phyloP scores from a whole-genome alignment of 345 rosid species.

The Gossypium australe region DNA sequence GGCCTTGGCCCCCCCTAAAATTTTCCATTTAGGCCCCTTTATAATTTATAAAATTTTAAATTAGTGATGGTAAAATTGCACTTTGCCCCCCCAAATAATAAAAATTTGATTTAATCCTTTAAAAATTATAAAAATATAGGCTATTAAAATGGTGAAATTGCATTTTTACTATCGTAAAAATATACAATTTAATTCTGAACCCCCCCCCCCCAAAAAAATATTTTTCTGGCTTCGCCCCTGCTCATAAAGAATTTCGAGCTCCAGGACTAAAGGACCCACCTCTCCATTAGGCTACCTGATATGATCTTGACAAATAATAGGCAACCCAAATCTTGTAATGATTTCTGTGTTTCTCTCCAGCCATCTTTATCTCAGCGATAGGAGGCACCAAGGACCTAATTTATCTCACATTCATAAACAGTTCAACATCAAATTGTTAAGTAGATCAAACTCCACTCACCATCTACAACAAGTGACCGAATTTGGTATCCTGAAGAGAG shows the following conservation, averaged over 20 bases:
- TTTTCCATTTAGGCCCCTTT: too few species aligned
- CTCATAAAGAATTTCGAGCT: constrained; percentile 14
- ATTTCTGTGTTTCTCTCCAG: constrained; percentile 49
- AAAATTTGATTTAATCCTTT: too few species aligned
- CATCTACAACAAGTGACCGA: constrained; percentile 15
- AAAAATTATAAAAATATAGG: too few species aligned
- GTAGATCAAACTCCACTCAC: constrained; percentile 12
- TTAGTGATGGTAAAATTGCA: too few species aligned
- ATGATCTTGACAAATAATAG: constrained; percentile 29
- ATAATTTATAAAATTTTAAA: too few species aligned
- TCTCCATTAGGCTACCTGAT: constrained; percentile 33
- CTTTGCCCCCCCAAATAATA: too few species aligned
- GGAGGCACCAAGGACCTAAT: constrained; percentile 11
- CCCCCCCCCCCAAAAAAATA: too few species aligned
- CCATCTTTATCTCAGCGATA: constrained; percentile 25
- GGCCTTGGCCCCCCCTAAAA: too few species aligned
- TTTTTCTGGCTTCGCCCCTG: too few species aligned
- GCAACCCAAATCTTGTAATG: constrained; percentile 44
- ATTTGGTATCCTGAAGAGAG: constrained; percentile 21
- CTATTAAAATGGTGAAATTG: too few species aligned
- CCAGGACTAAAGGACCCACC: constrained; percentile 38
- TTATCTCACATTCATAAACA: constrained; percentile 20
- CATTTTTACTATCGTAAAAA: too few species aligned
- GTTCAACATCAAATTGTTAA: constrained; percentile 17
- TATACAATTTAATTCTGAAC: too few species aligned